Conservation (phyloP, 306 rosid genomes). For the Oemleria cerasiformis region DNA sequence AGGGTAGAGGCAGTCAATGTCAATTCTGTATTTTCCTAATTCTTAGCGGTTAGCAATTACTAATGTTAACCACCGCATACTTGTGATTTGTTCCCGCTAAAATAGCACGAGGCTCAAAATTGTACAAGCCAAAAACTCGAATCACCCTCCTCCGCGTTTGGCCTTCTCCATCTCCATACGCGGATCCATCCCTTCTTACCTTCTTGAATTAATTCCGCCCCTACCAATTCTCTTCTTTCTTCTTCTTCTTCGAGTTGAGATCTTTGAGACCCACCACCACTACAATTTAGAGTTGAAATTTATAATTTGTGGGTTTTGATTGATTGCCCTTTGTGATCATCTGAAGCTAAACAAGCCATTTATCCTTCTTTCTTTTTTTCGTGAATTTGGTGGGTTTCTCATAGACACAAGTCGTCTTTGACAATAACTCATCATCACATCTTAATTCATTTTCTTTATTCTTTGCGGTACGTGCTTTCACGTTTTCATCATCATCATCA, state of each 20-base stretch:
- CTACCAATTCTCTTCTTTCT: no score
- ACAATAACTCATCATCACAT: neutral
- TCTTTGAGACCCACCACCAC: neutral
- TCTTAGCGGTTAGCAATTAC: slow-evolving; percentile 29
- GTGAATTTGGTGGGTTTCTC: neutral
- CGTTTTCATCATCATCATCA: neutral
- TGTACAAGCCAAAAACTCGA: slow-evolving; percentile 22
- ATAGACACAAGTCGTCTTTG: neutral
- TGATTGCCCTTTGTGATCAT: no score
- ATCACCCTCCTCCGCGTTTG: slow-evolving; percentile 21
- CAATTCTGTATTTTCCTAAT: slow-evolving; percentile 13
- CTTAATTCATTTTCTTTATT: neutral
- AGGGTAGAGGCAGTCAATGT: neutral
- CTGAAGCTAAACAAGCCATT: no score
- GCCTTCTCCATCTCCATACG: neutral
- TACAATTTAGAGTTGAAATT: no score
- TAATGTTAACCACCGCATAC: slow-evolving; percentile 26
- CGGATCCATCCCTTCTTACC: no score
- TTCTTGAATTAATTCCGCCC: no score
- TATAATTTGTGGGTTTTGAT: no score
- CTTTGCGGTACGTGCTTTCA: slow-evolving; percentile 15
- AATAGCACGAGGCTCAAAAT: slow-evolving; percentile 30
- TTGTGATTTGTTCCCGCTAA: slow-evolving; percentile 31
- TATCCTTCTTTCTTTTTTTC: no score
- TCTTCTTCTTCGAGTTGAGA: neutral